Evolutionary conservation across 192 early-diverging fungal genomes (phyloP).

Genomic region (Gaertneriomyces semiglobifer): DNA sequence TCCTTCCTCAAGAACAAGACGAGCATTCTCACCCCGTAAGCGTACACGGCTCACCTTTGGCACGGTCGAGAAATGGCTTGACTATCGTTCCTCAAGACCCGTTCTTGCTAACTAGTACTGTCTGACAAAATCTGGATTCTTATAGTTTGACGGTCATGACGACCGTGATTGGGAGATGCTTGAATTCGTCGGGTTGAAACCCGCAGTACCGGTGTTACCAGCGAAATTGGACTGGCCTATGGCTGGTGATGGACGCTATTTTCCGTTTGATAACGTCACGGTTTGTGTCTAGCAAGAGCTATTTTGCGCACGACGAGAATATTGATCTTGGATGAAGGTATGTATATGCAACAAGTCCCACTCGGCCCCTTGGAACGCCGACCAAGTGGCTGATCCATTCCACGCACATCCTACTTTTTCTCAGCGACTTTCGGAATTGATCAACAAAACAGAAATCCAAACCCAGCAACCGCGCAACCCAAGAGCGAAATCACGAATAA

Average conservation of each 20-base stretch:
- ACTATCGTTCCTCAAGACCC: conserved; percentile 29
- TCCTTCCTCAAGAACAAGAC: conserved; percentile 64
- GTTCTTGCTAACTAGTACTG: conserved; percentile 45
- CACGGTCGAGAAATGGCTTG: no score
- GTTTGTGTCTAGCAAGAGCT: conserved; percentile 60
- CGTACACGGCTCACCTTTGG: conserved; percentile 42
- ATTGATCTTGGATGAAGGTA: conserved; percentile 68
- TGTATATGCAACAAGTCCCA: no score
- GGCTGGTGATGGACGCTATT: conserved; percentile 62
- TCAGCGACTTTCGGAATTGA: no score
- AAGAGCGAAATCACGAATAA: no score
- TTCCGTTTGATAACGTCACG: conserved; percentile 57
- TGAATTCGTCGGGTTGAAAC: conserved; percentile 13
- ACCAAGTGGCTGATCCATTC: no score
- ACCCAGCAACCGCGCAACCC: no score
- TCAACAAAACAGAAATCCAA: no score
- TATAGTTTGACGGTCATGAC: conserved; percentile 40
- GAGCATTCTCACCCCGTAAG: conserved; percentile 70
- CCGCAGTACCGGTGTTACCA: not conserved
- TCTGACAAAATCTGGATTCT: conserved; percentile 48
- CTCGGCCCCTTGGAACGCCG: no score
- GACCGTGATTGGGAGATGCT: conserved; percentile 44
- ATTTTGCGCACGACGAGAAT: conserved; percentile 50
- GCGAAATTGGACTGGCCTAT: not conserved
- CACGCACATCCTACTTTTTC: no score